Percentiles rank a stretch among this genome's conserved stretches.
Evolutionary conservation across 2,329 filamentous ascomycete species (phyloP).

Genomic region (Curvularia spicifera): DNA sequence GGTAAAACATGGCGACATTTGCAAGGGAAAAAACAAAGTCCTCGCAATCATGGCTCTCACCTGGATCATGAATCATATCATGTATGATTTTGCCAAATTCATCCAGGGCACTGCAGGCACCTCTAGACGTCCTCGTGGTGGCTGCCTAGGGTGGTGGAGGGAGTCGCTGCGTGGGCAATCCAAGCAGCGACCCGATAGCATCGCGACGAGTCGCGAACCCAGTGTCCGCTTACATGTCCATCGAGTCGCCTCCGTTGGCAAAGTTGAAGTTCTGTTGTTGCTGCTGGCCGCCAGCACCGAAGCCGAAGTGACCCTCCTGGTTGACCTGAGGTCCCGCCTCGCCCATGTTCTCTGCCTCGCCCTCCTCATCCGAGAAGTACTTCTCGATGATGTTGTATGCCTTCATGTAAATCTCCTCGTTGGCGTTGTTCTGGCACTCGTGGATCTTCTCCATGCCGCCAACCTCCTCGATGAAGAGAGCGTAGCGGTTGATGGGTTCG

Average conservation of each 20-base stretch:
- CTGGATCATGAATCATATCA: conserved; percentile 38
- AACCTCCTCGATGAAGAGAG: conserved; percentile 97
- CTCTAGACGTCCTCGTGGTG: conserved; percentile 16
- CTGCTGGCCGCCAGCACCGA: conserved; percentile 66
- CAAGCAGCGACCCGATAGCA: conserved; percentile 16
- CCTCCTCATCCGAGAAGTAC: conserved; percentile 99
- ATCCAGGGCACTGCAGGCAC: conserved; percentile 20
- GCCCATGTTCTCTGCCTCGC: conserved; percentile 75
- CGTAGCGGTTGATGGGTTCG: conserved; percentile 90
- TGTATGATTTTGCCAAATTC: conserved; percentile 28
- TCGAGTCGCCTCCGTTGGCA: conserved; percentile 74
- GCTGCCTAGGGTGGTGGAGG: conserved; percentile 13
- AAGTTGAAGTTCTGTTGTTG: conserved; percentile 93
- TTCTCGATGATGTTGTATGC: conserved; percentile 99
- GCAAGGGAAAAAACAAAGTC: conserved; percentile 29
- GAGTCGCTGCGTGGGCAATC: conserved; percentile 9
- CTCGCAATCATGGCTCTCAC: conserved; percentile 25
- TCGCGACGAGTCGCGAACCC: conserved; percentile 11
- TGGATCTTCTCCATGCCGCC: conserved; percentile 99
- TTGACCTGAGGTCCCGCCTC: conserved; percentile 75
- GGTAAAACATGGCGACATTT: conserved; percentile 32
- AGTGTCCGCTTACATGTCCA: conserved; percentile 69
- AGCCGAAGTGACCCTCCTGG: conserved; percentile 79
- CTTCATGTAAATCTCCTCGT: conserved; percentile 99
- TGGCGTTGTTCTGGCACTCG: conserved; percentile 99